Percentiles rank a stretch among this genome's conserved stretches.
Evolutionary conservation across 2,329 filamentous ascomycete genomes (phyloP).

Genomic region (Calonectria pauciramosa): DNA sequence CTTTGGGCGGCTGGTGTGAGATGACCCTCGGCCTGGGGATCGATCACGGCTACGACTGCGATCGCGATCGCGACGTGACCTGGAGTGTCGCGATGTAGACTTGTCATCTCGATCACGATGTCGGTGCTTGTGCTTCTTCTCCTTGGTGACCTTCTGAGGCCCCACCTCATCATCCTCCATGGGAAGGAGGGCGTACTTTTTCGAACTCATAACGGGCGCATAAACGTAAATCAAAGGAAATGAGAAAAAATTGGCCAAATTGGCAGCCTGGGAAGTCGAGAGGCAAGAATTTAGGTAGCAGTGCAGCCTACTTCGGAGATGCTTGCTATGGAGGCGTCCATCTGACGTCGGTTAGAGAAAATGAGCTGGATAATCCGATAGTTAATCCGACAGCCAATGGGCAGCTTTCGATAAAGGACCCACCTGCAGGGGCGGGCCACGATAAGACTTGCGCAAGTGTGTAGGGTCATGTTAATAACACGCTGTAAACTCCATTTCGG

Average conservation of each 20-base stretch:
- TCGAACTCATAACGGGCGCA: slow-evolving; percentile 61
- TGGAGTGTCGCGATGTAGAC: slow-evolving; percentile 43
- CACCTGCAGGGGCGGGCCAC: slow-evolving; percentile 21
- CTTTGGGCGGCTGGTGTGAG: slow-evolving; percentile 53
- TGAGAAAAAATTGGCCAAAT: background rate
- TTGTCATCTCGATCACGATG: slow-evolving; percentile 54
- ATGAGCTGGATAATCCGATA: slow-evolving; percentile 40
- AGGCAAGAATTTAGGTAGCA: background rate
- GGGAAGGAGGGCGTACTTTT: slow-evolving; percentile 76
- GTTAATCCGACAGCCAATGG: slow-evolving; percentile 41
- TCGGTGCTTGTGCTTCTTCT: slow-evolving; percentile 61
- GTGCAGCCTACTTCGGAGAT: slow-evolving; percentile 24
- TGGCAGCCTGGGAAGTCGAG: background rate
- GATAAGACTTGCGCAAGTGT: slow-evolving; percentile 39
- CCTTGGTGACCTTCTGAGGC: slow-evolving; percentile 65
- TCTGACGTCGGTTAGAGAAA: slow-evolving; percentile 18
- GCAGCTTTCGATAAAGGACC: slow-evolving; percentile 35
- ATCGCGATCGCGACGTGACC: slow-evolving; percentile 47
- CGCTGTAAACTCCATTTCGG: slow-evolving; percentile 46
- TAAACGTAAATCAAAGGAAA: background rate
- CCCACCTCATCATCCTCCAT: slow-evolving; percentile 77
- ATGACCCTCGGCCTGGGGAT: slow-evolving; percentile 46
- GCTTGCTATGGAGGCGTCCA: slow-evolving; percentile 18
- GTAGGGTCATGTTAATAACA: slow-evolving; percentile 49
- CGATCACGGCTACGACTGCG: slow-evolving; percentile 50